Percentiles rank a stretch among this genome's conserved stretches.
Conservation (phyloP, 495 filamentous ascomycete genomes). For the Wilcoxina mikolae region DNA sequence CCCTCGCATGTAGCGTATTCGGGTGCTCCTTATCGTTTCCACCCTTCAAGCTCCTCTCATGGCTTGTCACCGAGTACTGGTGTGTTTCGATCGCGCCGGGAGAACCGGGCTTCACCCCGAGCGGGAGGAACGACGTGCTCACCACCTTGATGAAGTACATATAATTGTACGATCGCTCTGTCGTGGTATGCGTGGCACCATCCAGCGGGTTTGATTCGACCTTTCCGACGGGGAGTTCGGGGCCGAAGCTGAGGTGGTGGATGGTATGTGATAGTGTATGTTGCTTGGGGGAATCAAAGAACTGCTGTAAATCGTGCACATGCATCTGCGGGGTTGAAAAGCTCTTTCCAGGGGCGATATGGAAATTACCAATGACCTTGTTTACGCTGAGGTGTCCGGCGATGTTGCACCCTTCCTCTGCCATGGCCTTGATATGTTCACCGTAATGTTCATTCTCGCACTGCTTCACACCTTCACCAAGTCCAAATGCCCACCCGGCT, state of each 20-base stretch:
- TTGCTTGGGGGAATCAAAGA: constrained; percentile 51
- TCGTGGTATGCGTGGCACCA: constrained; percentile 55
- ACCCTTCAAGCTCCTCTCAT: constrained; percentile 70
- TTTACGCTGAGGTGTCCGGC: constrained; percentile 88
- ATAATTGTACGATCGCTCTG: constrained; percentile 77
- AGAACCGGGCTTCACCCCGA: constrained; percentile 35
- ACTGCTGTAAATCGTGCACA: constrained; percentile 91
- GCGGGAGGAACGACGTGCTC: constrained; percentile 78
- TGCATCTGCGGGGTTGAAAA: constrained; percentile 94
- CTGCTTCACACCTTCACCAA: constrained; percentile 85
- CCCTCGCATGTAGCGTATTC: constrained; percentile 72
- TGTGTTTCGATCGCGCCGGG: constrained; percentile 66
- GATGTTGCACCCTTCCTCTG: constrained; percentile 84
- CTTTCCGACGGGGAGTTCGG: constrained; percentile 50
- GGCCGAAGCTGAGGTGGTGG: constrained; percentile 83
- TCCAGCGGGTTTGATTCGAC: constrained; percentile 67
- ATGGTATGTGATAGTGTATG: constrained; percentile 89
- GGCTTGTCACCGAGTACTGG: constrained; percentile 92
- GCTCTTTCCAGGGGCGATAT: constrained; percentile 86
- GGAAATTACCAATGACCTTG: constrained; percentile 98
- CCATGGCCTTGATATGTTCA: constrained; percentile 70
- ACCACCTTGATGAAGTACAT: constrained; percentile 99
- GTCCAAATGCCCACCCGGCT: constrained; percentile 82
- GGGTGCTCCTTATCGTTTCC: constrained; percentile 72
- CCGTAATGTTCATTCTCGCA: constrained; percentile 88